These are phyloP conservation scores for Nigrospora oryzae DNA, from an alignment of 2,329 filamentous ascomycete species.

Conservation along the genomic window DNA sequence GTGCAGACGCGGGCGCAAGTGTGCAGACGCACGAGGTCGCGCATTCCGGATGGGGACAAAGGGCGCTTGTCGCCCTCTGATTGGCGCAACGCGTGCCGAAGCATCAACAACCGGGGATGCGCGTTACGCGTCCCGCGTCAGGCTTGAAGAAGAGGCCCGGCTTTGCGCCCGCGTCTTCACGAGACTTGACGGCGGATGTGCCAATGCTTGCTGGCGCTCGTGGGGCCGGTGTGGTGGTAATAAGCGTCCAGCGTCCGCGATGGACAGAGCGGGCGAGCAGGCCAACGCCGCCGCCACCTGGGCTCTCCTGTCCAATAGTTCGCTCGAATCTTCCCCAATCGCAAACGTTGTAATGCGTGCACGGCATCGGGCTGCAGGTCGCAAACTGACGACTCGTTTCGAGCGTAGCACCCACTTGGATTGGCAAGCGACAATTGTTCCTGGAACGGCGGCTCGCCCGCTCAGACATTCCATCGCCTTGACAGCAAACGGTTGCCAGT, in stretches of 20 bases:
- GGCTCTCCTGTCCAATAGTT: not conserved
- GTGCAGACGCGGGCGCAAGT: too few species aligned
- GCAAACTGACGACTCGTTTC: not conserved
- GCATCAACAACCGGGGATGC: not conserved
- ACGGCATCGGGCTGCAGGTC: not conserved
- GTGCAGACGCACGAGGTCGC: too few species aligned
- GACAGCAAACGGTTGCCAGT: not conserved
- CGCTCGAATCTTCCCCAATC: not conserved
- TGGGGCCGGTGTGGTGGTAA: too few species aligned
- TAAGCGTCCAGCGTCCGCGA: too few species aligned
- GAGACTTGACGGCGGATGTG: not conserved
- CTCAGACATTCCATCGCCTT: not conserved
- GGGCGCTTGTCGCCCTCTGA: not conserved
- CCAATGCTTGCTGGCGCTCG: too few species aligned
- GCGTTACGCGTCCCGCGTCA: conserved; percentile 1
- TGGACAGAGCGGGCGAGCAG: too few species aligned
- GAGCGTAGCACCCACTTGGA: too few species aligned
- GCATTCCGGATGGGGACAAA: not conserved
- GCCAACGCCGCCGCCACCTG: too few species aligned
- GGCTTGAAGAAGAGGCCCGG: not conserved
- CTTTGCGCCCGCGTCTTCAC: not conserved
- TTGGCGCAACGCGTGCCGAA: conserved; percentile 1
- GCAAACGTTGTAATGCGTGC: not conserved
- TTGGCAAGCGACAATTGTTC: not conserved
- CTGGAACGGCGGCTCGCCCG: not conserved